phyloP scores from a whole-genome alignment of 192 early-diverging fungal species.

The Coemansia sp. region DNA sequence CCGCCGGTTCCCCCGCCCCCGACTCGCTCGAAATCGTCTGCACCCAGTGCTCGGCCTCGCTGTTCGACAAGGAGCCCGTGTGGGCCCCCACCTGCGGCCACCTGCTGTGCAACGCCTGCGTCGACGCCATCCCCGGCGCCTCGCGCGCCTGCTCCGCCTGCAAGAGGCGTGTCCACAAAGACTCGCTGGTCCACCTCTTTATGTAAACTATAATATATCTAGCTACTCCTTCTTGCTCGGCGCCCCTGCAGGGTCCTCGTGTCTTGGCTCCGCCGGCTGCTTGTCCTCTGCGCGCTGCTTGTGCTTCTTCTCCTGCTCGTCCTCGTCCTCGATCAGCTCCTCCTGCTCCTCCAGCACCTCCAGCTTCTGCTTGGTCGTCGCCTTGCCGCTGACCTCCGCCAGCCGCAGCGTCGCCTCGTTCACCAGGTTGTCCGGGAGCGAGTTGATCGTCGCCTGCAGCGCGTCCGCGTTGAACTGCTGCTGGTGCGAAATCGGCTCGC shows the following conservation, averaged over 20 bases:
- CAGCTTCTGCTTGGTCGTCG: constrained; percentile 90
- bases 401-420: constrained; percentile 84
- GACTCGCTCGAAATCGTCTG: constrained; percentile 36
- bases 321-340: constrained; percentile 93
- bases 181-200: constrained; percentile 34
- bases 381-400: constrained; percentile 81
- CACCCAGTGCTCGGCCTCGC: constrained; percentile 14
- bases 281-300: constrained; percentile 3
- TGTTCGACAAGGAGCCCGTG: constrained; percentile 31
- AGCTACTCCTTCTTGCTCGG: neutral
- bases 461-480: constrained; percentile 73
- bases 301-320: constrained; percentile 73
- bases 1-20: neutral
- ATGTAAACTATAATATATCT: constrained; percentile 6
- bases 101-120: constrained; percentile 37
- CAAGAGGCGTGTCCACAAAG: constrained; percentile 28
- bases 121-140: constrained; percentile 15
- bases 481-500: constrained; percentile 74
- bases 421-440: constrained; percentile 86
- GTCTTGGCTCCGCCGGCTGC: neutral
- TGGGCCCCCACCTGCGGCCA: constrained; percentile 50
- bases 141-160: constrained; percentile 32
- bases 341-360: constrained; percentile 94
- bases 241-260: neutral
- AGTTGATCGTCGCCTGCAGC: constrained; percentile 85